Evolutionary conservation across 352 stramenopile species (phyloP), one percentile per base, ranked within the genome.

Genomic region (Phytophthora lateralis): DNA sequence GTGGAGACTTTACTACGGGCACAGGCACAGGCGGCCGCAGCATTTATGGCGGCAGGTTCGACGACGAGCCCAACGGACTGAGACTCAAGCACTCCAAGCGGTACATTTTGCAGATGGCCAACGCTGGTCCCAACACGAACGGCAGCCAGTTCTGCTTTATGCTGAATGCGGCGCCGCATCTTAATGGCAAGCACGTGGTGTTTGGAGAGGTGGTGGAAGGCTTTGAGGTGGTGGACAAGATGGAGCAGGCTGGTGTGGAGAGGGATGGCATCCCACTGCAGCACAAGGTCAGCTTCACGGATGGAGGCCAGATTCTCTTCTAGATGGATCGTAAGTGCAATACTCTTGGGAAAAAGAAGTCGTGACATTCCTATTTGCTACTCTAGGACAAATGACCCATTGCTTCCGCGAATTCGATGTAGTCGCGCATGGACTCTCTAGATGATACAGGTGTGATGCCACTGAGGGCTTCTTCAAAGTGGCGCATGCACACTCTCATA

Each of bases 91-190:
- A 95, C 68, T 90, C 78, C 44, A 91, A 91, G 70, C 70, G 86
- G 17, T 93, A 93, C 60, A 82, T 93, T 41, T 53, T 93, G 34
- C 83, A 97, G 55, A 99, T 99, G 98, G 98, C 98, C 29, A 99
- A 99, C 72, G 85, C 90, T 32, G 97, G 97, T 0, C 86, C 79
- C 18, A 94, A 98, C 74, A 99, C 98, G 5, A 99, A 99, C 68
- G 97, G 97, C 21, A 98, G 84, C 51, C 98, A 99, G 78, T 99
- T 99, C 75, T 99, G 99, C 78, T 99, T 99, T 55, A 99, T 94
- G 85, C 63, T 95, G 46, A 76, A 72, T 41, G 56, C 83, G 0
- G 68, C 81, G 35, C 81, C 81, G 20, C 81, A 92, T 66, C 66
- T 95, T 35, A 91, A 95, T 58, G 87, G 87, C 57, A 79, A 89